These are phyloP conservation scores for Sphagnurus paluster DNA, from an alignment of 1,284 basidiomycete genomes.

Conservation along the genomic window DNA sequence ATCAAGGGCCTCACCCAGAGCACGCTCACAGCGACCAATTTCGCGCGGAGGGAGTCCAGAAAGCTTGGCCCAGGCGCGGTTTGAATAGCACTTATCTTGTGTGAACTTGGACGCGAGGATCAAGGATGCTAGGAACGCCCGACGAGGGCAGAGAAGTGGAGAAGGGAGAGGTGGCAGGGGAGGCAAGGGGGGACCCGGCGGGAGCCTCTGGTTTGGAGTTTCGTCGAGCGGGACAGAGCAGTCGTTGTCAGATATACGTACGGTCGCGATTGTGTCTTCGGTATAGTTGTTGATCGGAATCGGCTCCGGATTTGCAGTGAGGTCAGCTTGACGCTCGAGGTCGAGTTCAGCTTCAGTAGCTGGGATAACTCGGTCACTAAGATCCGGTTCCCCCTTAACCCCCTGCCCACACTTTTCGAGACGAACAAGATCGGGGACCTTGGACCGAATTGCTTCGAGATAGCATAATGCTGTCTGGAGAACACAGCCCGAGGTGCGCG, in stretches of 20 bases:
- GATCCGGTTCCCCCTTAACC: constrained; percentile 38
- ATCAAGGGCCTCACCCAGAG: constrained; percentile 74
- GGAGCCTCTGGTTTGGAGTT: constrained; percentile 2
- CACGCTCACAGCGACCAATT: constrained; percentile 79
- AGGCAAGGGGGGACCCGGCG: constrained; percentile 5
- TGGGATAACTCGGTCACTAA: constrained; percentile 45
- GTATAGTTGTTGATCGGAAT: constrained; percentile 13
- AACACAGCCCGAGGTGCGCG: constrained; percentile 71
- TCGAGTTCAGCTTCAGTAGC: constrained; percentile 46
- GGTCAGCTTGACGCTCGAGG: constrained; percentile 31
- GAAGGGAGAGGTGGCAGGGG: constrained; percentile 55
- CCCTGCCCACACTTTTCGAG: constrained; percentile 47
- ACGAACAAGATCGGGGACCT: constrained; percentile 58
- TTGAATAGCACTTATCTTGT: constrained; percentile 91
- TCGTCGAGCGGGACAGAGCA: background rate
- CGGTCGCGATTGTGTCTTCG: constrained; percentile 37
- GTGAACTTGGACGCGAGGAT: constrained; percentile 91
- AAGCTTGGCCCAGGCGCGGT: constrained; percentile 89
- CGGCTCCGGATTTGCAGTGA: constrained; percentile 10
- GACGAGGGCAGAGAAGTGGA: constrained; percentile 82
- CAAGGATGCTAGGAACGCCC: constrained; percentile 85
- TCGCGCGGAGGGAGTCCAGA: constrained; percentile 77
- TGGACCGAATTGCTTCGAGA: constrained; percentile 68
- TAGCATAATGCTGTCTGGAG: constrained; percentile 80
- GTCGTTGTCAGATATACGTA: constrained; percentile 34